Percentiles rank a stretch among this genome's conserved stretches.
These are phyloP conservation scores for Magnolia sinica DNA, from an alignment of 164 flowering plant species.

Conservation along the genomic window DNA sequence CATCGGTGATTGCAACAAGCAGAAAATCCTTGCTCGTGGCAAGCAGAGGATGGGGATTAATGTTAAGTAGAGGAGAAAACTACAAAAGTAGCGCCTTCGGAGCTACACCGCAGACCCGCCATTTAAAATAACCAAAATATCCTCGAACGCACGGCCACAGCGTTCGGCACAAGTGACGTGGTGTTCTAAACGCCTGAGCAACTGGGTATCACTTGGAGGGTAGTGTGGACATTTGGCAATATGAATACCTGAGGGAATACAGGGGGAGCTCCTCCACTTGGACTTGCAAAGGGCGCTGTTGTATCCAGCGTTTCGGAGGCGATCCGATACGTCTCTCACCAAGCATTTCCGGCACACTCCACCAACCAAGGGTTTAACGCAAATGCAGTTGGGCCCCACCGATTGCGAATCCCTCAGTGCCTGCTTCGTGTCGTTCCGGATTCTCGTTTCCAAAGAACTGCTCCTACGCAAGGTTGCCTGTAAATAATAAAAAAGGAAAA, in stretches of 20 bases:
- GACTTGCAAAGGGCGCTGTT: slow-evolving; percentile 64
- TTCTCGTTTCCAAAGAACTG: slow-evolving; percentile 54
- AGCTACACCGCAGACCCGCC: too few relatives aligned
- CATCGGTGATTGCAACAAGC: too few relatives aligned
- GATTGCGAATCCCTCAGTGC: slow-evolving; percentile 40
- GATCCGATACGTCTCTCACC: slow-evolving; percentile 38
- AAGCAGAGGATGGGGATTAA: too few relatives aligned
- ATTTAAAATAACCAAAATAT: too few relatives aligned
- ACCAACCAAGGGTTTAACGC: slow-evolving; percentile 33
- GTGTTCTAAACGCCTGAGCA: too few relatives aligned
- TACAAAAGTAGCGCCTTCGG: too few relatives aligned
- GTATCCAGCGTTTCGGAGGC: slow-evolving; percentile 50
- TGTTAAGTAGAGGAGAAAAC: too few relatives aligned
- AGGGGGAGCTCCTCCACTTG: slow-evolving; percentile 70
- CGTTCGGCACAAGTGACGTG: too few relatives aligned
- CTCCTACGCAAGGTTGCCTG: slow-evolving; percentile 61
- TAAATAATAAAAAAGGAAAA: slow-evolving; percentile 5
- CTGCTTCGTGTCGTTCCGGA: slow-evolving; percentile 52
- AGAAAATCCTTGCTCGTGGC: too few relatives aligned
- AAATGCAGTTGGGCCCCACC: slow-evolving; percentile 35
- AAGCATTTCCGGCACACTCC: slow-evolving; percentile 61
- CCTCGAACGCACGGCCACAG: too few relatives aligned
- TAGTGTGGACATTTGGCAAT: neutral
- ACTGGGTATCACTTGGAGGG: too few relatives aligned
- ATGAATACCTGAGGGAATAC: slow-evolving; percentile 63